A percentile compares a stretch with the other conserved stretches of the same genome.
These are phyloP conservation scores for Leccinum pellstonianum DNA, from an alignment of 768 basidiomycete genomes.

Conservation along the genomic window DNA sequence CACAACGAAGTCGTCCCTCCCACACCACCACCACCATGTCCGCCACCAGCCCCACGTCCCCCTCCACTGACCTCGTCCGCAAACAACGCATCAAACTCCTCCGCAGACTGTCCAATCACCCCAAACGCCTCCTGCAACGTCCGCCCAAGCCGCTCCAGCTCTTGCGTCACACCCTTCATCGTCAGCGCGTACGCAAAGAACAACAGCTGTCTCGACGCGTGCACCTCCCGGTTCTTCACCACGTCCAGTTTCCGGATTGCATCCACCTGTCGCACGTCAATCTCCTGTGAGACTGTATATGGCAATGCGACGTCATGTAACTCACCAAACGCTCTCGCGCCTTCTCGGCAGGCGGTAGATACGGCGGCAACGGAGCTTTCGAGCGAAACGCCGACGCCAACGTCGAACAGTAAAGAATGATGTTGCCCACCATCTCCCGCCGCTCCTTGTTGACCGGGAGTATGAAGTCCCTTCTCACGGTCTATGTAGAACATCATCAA, in stretches of 20 bases:
- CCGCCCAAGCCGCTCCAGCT: constrained; percentile 78
- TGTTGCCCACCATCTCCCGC: constrained; percentile 93
- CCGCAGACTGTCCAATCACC: constrained; percentile 78
- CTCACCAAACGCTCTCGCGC: constrained; percentile 75
- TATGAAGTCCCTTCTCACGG: constrained; percentile 83
- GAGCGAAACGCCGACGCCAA: constrained; percentile 77
- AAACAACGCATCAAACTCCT: constrained; percentile 85
- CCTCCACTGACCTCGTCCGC: constrained; percentile 12
- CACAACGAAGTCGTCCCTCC: constrained; percentile 5
- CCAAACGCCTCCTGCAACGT: constrained; percentile 90
- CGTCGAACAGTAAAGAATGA: constrained; percentile 84
- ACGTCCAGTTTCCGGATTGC: constrained; percentile 85
- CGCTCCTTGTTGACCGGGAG: constrained; percentile 86
- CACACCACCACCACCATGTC: background rate
- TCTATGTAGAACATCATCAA: constrained; percentile 39
- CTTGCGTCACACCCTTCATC: constrained; percentile 91
- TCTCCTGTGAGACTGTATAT: background rate
- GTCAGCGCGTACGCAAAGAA: constrained; percentile 94
- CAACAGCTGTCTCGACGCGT: constrained; percentile 80
- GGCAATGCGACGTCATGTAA: constrained; percentile 1
- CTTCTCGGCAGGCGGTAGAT: constrained; percentile 89
- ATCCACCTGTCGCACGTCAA: constrained; percentile 51
- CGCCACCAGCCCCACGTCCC: background rate
- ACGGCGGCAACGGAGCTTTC: constrained; percentile 94
- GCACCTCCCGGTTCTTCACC: constrained; percentile 78